Percentiles rank a stretch among this genome's conserved stretches.
phyloP scores from a whole-genome alignment of 2,329 filamentous ascomycete genomes.

The Neonectria hederae region DNA sequence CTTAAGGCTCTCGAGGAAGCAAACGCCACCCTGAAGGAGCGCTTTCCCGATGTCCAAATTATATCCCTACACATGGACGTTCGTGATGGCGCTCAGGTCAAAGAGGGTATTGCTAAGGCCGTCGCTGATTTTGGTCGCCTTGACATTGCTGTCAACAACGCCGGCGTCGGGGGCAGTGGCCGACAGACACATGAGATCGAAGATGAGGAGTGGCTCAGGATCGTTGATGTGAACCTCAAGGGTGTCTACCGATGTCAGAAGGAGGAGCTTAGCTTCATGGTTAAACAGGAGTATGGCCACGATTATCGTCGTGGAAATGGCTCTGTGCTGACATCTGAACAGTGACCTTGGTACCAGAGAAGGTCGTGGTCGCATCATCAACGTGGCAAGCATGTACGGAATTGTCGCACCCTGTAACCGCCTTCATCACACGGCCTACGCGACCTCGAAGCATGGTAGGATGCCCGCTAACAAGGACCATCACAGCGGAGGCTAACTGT shows the following conservation, averaged over 20 bases:
- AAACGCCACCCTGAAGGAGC: conserved; percentile 45
- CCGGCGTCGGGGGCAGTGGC: conserved; percentile 57
- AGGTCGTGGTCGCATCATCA: conserved; percentile 63
- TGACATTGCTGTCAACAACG: conserved; percentile 66
- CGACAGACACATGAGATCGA: conserved; percentile 56
- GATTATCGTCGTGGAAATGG: background rate
- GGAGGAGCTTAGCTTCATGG: conserved; percentile 61
- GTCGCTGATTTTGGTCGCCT: conserved; percentile 60
- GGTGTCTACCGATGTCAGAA: conserved; percentile 67
- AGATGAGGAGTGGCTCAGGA: conserved; percentile 58
- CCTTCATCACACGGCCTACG: conserved; percentile 57
- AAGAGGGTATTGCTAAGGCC: conserved; percentile 52
- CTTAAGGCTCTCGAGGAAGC: conserved; percentile 44
- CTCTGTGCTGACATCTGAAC: conserved; percentile 1
- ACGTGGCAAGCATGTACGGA: conserved; percentile 63
- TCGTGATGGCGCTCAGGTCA: conserved; percentile 52
- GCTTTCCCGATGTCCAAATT: conserved; percentile 53
- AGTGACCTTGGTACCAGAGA: conserved; percentile 49
- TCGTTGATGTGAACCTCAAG: conserved; percentile 63
- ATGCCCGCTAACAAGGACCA: background rate
- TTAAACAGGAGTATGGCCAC: conserved; percentile 55
- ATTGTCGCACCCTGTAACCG: conserved; percentile 51
- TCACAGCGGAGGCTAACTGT: background rate
- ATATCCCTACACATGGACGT: conserved; percentile 58
- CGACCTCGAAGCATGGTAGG: conserved; percentile 61